Evolutionary conservation across 2,329 filamentous ascomycete species (phyloP), one percentile per base, ranked within the genome.

Genomic region (Alternaria ethzedia): DNA sequence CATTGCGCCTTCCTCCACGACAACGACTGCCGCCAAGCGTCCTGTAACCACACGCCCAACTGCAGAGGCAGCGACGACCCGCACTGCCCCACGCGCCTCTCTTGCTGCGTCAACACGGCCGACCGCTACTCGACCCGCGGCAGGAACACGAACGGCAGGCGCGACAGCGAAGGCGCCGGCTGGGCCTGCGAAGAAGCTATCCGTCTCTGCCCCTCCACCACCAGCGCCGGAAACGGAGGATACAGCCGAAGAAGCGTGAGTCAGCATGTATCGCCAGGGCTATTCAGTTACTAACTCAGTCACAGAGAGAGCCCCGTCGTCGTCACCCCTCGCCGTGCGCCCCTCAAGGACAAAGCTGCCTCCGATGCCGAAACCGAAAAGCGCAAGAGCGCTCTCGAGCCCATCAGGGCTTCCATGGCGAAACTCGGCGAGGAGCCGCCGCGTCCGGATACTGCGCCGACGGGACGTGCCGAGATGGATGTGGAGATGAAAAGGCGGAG

Each of bases 341-440:
- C 59, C 9, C 68, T 70, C 68, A 78, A 75, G 65, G 76, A 78
- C 45, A 78, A 78, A 66, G 75, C 76, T 43, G 68, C 71, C 23
- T 80, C 78, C 17, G 78, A 80, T 62, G 76, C 76, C 60, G 78
- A 80, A 68, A 68, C 72, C 58, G 77, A 79, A 61, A 65, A 61
- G 12, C 67, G 69, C 41, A 78, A 71, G 62, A 67, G 55, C 36
- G 66, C 69, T 57, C 68, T 78, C 20, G 70, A 67, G 15, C 70
- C 74, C 12, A 69, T 73, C 57, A 75, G 76, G 51, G 70, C 73
- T 54, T 72, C 73, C 11, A 67, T 77, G 52, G 70, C 73, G n/a
- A 74, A 75, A 49, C 59, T 78, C 51, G 72, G 71, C 30, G 74
- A 75, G 50, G 73, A 75, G 46, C 46, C 64, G 28, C 64, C 57